Conservation (phyloP, 1,284 basidiomycete genomes). For the Trichosporon ovoides region DNA sequence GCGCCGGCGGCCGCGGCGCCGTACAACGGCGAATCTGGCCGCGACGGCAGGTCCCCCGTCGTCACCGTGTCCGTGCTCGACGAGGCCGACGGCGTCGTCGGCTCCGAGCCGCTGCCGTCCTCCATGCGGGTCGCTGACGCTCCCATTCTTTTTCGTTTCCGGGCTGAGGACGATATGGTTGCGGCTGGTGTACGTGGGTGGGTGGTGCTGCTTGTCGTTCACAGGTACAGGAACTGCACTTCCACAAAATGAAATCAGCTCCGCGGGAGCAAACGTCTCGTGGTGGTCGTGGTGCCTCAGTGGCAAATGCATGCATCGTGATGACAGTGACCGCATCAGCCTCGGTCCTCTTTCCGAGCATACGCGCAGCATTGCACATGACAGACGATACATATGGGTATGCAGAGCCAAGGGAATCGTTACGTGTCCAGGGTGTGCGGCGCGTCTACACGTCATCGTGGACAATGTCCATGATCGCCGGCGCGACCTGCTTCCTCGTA, state of each 20-base stretch:
- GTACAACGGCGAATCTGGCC: not conserved
- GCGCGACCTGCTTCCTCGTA: constrained; percentile 75
- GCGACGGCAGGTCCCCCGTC: not conserved
- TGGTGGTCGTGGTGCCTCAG: not conserved
- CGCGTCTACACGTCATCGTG: constrained; percentile 48
- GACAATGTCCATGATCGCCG: constrained; percentile 49
- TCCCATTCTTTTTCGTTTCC: constrained; percentile 3
- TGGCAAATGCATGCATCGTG: not conserved
- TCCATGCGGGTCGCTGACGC: not conserved
- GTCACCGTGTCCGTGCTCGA: not conserved
- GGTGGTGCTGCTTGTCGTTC: not conserved
- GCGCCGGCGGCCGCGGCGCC: not conserved
- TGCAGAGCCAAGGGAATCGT: not conserved
- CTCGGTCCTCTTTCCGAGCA: too few relatives aligned
- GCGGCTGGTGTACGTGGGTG: not conserved
- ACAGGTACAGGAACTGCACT: not conserved
- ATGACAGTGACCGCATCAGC: too few relatives aligned
- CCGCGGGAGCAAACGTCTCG: not conserved
- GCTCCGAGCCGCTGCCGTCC: not conserved
- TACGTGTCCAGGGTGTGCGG: not conserved
- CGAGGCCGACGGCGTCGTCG: not conserved
- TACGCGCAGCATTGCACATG: not conserved
- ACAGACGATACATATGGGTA: not conserved
- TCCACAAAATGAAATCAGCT: constrained; percentile 6
- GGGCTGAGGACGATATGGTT: not conserved